Base-by-base conservation (phyloP, 1,284 basidiomycete species). In the Tilletiaria anomala region DNA sequence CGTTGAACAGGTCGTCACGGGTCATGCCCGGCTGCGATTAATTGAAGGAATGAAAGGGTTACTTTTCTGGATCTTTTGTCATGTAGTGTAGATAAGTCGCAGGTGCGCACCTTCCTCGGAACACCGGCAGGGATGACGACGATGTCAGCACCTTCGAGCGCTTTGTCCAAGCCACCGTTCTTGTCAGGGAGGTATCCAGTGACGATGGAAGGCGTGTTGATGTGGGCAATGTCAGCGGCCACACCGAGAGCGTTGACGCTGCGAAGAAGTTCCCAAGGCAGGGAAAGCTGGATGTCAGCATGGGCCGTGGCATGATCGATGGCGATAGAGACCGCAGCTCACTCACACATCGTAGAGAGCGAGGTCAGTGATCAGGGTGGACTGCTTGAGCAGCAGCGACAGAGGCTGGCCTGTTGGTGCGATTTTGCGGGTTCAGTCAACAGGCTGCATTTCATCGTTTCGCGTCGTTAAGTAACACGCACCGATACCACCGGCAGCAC, bases 111-210 rank as follows among this genome's bases (percentile, higher is more conserved):
- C n/a, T 97, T 97, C 59, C 93, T 77, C 48, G 93, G 91, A 8
- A 96, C 81, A 71, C 93, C 91, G 58, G 91, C 93, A 48, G 93
- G 93, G 69, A 97, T 94, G 57, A 97, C 78, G 60, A 97, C 79
- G 52, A 96, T 67, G 55, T 94, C 78, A 35, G 87, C 87, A 47
- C 82, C 85, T 43, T 75, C 77, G 61, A 97, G 76, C 32, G 78
- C 77, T 69, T 82, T 82, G 70, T 79, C 77, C 51, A 96, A 75
- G 43, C 85, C 86, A 57, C 80, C 79, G 34, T 64, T 50, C 34
- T 35, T 35, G 57, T 84, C 62, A 45, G 70, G 70, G 26, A 65
- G 57, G 58, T 69, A 68, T 45, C 70, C 70, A 6, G 46, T 49
- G 29, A 65, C 61, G 36, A 64, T 53, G 17, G 68, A 61, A 18